Evolutionary conservation across 1,139 yeast genomes (phyloP), one percentile per base, ranked within the genome.

Genomic region (Magnusiomyces tetraspermus): DNA sequence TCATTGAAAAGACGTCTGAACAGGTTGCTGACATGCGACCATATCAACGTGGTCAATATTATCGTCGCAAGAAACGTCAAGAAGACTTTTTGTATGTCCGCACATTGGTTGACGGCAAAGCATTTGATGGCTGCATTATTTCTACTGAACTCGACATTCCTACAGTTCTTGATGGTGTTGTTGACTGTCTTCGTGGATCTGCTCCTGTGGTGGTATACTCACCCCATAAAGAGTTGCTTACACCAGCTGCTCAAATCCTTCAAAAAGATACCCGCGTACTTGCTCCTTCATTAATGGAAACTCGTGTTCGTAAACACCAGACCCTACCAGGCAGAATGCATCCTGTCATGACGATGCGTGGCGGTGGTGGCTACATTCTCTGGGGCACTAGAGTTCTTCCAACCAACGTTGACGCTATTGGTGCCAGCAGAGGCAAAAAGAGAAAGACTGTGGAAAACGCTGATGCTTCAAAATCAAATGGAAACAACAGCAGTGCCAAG

Each of bases 281-380:
- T 60, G 94, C 95, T 0, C 96, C 97, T 3, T 79, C 89, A 2
- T 80, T 94, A 30, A 75, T 79, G 56, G 97, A 90, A 66, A 79
- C 95, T 0, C 75, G 88, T 55, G 95, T 86, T 8, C 79, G 97
- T 58, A 84, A 83, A 50, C 88, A 85, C 65, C 99, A 92, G 69
- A 89, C 97, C 2, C 79, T 92, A 30, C 89, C 95, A 13, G 98
- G 98, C 6, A 81, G 95, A 65, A 74, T 92, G 66, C 98, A 94
- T 67, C 99, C 99, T 0, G 69, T 83, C 56, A 94, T 92, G 99
- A 86, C 97, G 0, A 83, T 85, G 77, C 77, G 88, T 64, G 90
- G 96, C 2, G 92, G 84, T 54, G 97, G 97, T 50, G 99, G 99
- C 0, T 92, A 82, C 65, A 67, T 92, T 1, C 72, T 90, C 59